phyloP scores from a whole-genome alignment of 148 eudicot species.

The Diospyros lotus region DNA sequence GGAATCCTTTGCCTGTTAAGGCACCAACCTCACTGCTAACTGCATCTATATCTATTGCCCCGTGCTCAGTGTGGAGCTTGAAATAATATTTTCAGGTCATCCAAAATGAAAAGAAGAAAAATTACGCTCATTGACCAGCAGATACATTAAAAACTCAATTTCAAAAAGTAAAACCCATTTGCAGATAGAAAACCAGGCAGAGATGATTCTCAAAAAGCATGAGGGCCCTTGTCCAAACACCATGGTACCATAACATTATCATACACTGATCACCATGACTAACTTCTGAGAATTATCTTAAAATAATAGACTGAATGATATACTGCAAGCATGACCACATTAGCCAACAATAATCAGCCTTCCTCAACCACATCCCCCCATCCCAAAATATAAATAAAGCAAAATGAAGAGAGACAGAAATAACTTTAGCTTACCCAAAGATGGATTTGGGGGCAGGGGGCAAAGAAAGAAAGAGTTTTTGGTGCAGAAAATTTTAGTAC shows the following conservation, averaged over 20 bases:
- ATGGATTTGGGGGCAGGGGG: background rate
- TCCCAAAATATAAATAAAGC: background rate
- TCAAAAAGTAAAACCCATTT: background rate
- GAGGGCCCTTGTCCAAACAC: background rate
- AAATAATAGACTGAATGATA: background rate
- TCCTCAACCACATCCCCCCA: background rate
- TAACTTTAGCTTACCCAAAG: no score
- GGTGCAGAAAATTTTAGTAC: background rate
- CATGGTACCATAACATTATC: background rate
- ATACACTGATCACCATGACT: background rate
- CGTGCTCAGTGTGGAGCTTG: background rate
- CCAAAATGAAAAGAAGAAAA: background rate
- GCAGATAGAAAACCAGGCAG: background rate
- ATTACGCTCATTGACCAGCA: background rate
- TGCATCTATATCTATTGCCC: background rate
- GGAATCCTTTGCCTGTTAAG: background rate
- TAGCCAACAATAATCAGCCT: background rate
- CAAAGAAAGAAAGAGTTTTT: background rate
- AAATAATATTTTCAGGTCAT: background rate
- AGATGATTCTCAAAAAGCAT: background rate
- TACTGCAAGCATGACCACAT: background rate
- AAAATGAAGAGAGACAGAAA: background rate
- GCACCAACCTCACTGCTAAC: background rate
- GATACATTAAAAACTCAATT: background rate
- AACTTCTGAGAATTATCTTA: background rate